Evolutionary conservation across 148 eudicot species (phyloP).

Genomic region (Camellia japonica): DNA sequence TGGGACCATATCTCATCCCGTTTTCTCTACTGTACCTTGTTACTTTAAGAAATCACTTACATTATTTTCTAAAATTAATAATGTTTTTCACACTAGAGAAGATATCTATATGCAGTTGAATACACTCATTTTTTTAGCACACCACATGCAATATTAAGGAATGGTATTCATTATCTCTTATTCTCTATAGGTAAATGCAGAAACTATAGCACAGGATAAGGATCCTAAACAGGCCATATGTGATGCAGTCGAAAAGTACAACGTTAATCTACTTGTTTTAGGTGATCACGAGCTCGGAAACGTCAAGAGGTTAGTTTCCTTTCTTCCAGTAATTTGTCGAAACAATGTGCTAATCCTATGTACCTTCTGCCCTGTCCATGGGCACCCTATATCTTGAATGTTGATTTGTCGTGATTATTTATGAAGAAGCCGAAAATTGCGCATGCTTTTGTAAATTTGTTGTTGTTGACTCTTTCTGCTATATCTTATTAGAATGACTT

Average conservation of each 20-base stretch:
- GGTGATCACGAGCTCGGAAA: constrained; percentile 11
- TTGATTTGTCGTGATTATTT: background rate
- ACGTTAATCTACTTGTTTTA: background rate
- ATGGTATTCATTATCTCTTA: background rate
- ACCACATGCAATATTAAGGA: no score
- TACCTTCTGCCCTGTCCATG: background rate
- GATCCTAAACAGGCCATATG: constrained; percentile 17
- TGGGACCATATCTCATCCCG: no score
- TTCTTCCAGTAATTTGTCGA: background rate
- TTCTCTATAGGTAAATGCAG: constrained; percentile 7
- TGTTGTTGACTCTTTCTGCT: background rate
- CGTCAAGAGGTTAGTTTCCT: constrained; percentile 11
- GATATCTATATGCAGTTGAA: no score
- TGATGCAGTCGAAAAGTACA: constrained; percentile 3
- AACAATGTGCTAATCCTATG: background rate
- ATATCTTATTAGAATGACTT: background rate
- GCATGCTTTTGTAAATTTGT: no score
- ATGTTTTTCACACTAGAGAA: no score
- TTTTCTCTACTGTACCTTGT: no score
- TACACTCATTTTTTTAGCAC: no score
- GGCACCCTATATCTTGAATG: background rate
- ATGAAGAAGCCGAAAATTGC: background rate
- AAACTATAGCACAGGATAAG: background rate
- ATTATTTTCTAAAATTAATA: no score
- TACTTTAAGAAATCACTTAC: no score